A percentile compares a stretch with the other conserved stretches of the same genome.
phyloP scores from a whole-genome alignment of 1,284 basidiomycete species.

The Exobasidium rhododendri region DNA sequence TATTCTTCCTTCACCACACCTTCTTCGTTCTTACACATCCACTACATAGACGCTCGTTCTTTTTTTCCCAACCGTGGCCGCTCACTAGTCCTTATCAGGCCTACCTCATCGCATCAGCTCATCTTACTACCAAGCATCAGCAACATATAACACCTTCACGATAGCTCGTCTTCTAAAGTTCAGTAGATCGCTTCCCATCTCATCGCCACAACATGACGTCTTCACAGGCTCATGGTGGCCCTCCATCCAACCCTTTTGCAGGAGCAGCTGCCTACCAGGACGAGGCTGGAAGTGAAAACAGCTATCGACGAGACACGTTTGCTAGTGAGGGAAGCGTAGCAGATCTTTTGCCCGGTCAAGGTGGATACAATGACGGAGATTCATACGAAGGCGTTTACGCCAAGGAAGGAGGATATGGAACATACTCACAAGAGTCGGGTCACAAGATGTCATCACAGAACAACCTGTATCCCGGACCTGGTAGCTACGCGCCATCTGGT shows the following conservation, averaged over 20 bases:
- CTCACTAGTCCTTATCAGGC: not conserved
- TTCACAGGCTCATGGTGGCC: slow-evolving; percentile 6
- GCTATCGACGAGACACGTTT: slow-evolving; percentile 46
- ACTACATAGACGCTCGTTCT: not conserved
- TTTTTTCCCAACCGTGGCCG: not conserved
- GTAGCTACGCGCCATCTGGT: slow-evolving; percentile 43
- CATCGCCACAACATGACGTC: slow-evolving; percentile 5
- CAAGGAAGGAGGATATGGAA: slow-evolving; percentile 29
- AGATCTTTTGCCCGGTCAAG: slow-evolving; percentile 40
- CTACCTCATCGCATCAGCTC: not conserved
- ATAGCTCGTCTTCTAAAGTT: too few relatives aligned
- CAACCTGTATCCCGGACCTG: slow-evolving; percentile 3
- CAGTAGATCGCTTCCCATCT: too few relatives aligned
- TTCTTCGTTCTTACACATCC: slow-evolving; percentile 40
- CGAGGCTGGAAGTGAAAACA: slow-evolving; percentile 38
- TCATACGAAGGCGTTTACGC: slow-evolving; percentile 44
- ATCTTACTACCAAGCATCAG: not conserved
- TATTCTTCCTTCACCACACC: slow-evolving; percentile 47
- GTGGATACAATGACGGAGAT: slow-evolving; percentile 38
- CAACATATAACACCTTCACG: not conserved
- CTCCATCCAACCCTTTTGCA: slow-evolving; percentile 35
- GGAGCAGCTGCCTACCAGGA: slow-evolving; percentile 38
- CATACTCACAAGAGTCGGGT: slow-evolving; percentile 35
- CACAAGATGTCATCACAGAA: not conserved
- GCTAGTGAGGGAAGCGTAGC: slow-evolving; percentile 45